These are phyloP conservation scores for Fusarium praegraminearum DNA, from an alignment of 2,329 filamentous ascomycete genomes.

Conservation along the genomic window DNA sequence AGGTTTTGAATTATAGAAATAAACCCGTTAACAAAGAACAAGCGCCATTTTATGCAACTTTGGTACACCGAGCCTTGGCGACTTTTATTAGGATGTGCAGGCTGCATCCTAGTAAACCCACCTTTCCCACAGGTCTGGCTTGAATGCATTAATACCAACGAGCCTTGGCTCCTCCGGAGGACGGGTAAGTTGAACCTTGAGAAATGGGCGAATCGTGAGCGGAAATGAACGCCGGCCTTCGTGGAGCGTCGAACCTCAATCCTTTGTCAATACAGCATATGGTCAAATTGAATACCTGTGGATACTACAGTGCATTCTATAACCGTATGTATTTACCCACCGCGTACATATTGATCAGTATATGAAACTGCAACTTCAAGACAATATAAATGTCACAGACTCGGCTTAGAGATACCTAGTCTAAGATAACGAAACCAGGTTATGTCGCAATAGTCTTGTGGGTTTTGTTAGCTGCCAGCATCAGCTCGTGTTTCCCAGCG, in stretches of 20 bases:
- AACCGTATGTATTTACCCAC: background rate
- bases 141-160: conserved; percentile 9
- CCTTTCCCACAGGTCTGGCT: conserved; percentile 17
- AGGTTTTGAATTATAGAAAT: conserved; percentile 13
- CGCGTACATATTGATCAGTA: background rate
- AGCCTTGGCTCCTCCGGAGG: conserved; percentile 3
- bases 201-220: background rate
- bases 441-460: conserved; percentile 28
- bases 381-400: conserved; percentile 8
- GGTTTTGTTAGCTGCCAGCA: conserved; percentile 15
- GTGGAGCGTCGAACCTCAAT: conserved; percentile 30
- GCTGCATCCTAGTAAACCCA: conserved; percentile 19
- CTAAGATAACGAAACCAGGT: background rate
- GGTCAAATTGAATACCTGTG: background rate
- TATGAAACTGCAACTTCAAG: conserved; percentile 14
- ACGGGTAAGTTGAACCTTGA: conserved; percentile 5
- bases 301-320: background rate
- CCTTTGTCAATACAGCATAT: background rate
- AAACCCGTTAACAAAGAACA: conserved; percentile 31
- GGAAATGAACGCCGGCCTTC: conserved; percentile 15
- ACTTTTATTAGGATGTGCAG: conserved; percentile 40
- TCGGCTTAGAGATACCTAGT: conserved; percentile 8
- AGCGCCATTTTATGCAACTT: conserved; percentile 36
- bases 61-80: conserved; percentile 11
- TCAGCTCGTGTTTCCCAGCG: background rate